Conservation (phyloP, 257 asterid species). For the Anisodus tanguticus region DNA sequence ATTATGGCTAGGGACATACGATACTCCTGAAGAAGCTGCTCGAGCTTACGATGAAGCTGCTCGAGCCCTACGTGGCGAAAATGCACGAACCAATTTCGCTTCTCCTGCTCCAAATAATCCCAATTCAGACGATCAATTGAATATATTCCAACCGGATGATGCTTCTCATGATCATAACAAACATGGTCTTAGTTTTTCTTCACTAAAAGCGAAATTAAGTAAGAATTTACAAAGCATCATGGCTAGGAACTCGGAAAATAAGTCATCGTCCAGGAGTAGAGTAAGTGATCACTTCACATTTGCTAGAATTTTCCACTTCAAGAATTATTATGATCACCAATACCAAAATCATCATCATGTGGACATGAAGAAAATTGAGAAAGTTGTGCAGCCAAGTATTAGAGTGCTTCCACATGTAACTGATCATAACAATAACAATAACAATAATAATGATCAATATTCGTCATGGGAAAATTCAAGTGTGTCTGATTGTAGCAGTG, state of each 20-base stretch:
- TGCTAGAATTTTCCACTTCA: slow-evolving; percentile 75
- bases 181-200: slow-evolving; percentile 71
- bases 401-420: slow-evolving; percentile 58
- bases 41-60: slow-evolving; percentile 90
- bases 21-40: slow-evolving; percentile 91
- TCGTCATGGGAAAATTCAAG: no score
- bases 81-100: slow-evolving; percentile 79
- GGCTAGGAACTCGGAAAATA: slow-evolving; percentile 71
- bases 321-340: slow-evolving; percentile 43
- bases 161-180: slow-evolving; percentile 29
- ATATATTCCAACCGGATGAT: slow-evolving; percentile 14
- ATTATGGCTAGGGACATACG: slow-evolving; percentile 89
- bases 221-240: slow-evolving; percentile 77
- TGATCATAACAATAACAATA: slow-evolving; percentile 34
- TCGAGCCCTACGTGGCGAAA: slow-evolving; percentile 80
- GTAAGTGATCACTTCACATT: slow-evolving; percentile 93
- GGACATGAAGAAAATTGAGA: slow-evolving; percentile 63
- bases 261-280: slow-evolving; percentile 58
- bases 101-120: slow-evolving; percentile 26
- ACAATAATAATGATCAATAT: background rate
- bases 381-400: slow-evolving; percentile 77
- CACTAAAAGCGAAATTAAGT: slow-evolving; percentile 75
- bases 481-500: slow-evolving; percentile 55
- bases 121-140: slow-evolving; percentile 26
- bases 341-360: slow-evolving; percentile 44